A percentile compares a stretch with the other conserved stretches of the same genome.
phyloP scores from a whole-genome alignment of 2,329 filamentous ascomycete genomes.

The Onygenales sp. region DNA sequence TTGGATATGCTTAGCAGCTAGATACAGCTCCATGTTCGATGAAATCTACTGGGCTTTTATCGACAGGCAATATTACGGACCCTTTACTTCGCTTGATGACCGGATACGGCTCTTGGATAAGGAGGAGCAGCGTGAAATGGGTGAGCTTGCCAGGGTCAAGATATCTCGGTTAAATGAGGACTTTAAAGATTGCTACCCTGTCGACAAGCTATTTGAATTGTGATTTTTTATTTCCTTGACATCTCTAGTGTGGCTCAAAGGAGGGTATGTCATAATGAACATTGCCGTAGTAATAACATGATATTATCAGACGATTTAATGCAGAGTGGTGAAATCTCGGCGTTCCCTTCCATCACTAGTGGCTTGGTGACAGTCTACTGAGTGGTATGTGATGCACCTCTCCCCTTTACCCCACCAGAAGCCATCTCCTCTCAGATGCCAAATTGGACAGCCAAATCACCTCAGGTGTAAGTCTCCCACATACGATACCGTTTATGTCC shows the following conservation, averaged over 20 bases:
- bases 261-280: no score
- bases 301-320: no score
- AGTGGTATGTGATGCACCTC: not conserved
- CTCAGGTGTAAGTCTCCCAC: not conserved
- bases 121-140: not conserved
- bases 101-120: not conserved
- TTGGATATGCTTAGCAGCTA: slow-evolving; percentile 13
- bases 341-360: not conserved
- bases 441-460: not conserved
- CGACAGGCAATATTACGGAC: slow-evolving; percentile 6
- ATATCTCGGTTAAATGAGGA: not conserved
- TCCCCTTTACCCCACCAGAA: not conserved
- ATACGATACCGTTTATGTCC: not conserved
- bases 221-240: not conserved
- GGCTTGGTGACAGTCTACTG: not conserved
- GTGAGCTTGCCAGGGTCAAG: not conserved
- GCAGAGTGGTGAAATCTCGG: not conserved
- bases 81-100: slow-evolving; percentile 3
- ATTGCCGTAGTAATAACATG: no score
- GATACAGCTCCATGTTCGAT: slow-evolving; percentile 13
- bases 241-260: not conserved
- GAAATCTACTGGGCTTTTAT: slow-evolving; percentile 12
- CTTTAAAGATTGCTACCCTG: not conserved
- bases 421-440: not conserved
- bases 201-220: not conserved